These are phyloP conservation scores for Xylaria intraflava DNA, from an alignment of 495 filamentous ascomycete genomes.

Conservation along the genomic window DNA sequence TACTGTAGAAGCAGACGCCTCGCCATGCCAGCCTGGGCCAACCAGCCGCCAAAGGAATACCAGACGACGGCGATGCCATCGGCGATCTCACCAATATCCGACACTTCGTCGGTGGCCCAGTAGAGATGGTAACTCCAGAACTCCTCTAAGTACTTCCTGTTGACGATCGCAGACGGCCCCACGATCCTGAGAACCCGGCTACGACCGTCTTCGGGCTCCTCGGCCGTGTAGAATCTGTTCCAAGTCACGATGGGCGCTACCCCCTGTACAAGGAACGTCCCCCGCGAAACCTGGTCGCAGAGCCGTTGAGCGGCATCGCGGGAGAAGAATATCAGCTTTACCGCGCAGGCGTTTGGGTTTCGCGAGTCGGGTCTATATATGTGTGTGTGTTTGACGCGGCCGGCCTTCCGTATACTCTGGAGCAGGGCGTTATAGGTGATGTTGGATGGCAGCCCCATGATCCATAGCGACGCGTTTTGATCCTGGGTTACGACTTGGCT, in stretches of 20 bases:
- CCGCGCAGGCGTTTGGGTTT: neutral
- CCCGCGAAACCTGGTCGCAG: neutral
- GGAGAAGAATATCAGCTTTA: neutral
- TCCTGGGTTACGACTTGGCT: neutral
- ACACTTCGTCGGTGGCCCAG: neutral
- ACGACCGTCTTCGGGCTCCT: neutral
- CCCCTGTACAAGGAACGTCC: neutral
- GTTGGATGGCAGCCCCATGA: neutral
- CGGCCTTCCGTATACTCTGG: neutral
- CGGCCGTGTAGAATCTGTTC: neutral
- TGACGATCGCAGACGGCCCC: neutral
- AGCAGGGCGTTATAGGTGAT: neutral
- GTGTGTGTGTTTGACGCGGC: neutral
- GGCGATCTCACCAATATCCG: neutral
- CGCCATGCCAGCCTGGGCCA: neutral
- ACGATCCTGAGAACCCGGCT: neutral
- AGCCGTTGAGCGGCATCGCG: neutral
- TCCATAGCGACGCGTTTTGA: neutral
- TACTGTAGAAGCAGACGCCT: neutral
- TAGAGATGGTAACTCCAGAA: neutral
- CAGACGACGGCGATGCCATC: neutral
- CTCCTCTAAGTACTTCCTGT: neutral
- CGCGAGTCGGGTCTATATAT: neutral
- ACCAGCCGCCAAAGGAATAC: neutral
- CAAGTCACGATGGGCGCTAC: neutral